phyloP scores from a whole-genome alignment of 31 red algal species.

The Odonthalia washingtoniensis region DNA sequence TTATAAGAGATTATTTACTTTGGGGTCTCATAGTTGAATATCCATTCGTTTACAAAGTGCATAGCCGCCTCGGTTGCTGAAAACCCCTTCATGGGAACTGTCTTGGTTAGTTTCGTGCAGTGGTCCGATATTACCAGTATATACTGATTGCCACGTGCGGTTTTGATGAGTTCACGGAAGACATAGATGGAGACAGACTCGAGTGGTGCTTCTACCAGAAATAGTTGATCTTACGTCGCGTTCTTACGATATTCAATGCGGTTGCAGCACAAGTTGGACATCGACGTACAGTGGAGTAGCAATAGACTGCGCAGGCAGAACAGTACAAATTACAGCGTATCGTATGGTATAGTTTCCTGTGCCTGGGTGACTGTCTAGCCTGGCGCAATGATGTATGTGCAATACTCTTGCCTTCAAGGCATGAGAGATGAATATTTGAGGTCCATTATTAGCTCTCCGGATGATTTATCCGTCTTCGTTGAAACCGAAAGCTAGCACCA shows the following conservation, averaged over 20 bases:
- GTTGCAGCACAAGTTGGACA: constrained; percentile 26
- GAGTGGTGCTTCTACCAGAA: constrained; percentile 29
- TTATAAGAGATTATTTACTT: constrained; percentile 28
- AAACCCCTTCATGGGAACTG: neutral
- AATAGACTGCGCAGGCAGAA: neutral
- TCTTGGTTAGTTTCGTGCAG: constrained; percentile 14
- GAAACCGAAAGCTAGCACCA: too few species aligned
- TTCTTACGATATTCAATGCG: neutral
- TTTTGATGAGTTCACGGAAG: constrained; percentile 5
- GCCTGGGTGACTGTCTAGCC: neutral
- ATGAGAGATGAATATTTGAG: neutral
- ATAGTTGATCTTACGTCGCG: constrained; percentile 19
- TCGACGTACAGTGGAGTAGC: neutral
- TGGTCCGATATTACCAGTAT: constrained; percentile 41
- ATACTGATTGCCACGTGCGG: too few species aligned
- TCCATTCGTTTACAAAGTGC: constrained; percentile 7
- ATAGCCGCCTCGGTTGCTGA: neutral
- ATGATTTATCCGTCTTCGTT: neutral
- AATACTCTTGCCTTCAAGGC: neutral
- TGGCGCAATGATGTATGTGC: neutral
- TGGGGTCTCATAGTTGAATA: constrained; percentile 26
- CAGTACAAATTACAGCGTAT: constrained; percentile 23
- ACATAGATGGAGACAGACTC: constrained; percentile 54
- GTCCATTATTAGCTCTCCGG: neutral
- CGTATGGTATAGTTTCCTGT: neutral